Conservation (phyloP, 139 green algal genomes). For the Tetradesmus obliquus region DNA sequence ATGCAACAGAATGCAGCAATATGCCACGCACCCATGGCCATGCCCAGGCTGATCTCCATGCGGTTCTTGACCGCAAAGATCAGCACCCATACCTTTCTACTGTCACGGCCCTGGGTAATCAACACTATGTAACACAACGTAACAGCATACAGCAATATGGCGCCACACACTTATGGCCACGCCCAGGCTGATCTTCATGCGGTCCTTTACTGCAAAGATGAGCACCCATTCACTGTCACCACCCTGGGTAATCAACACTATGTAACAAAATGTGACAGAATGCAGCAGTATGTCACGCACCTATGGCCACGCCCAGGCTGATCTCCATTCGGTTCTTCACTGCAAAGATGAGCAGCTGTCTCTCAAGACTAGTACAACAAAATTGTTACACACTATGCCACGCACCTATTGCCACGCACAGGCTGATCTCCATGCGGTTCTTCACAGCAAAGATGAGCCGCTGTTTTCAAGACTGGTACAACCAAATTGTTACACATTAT, state of each 20-base stretch:
- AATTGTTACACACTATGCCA: too few species aligned
- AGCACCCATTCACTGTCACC: constrained; percentile 93
- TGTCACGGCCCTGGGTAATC: constrained; percentile 55
- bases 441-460: constrained; percentile 91
- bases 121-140: constrained; percentile 42
- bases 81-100: constrained; percentile 63
- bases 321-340: constrained; percentile 93
- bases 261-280: too few species aligned
- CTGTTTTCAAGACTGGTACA: too few species aligned
- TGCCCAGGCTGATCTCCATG: constrained; percentile 90
- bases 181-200: constrained; percentile 89
- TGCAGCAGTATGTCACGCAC: constrained; percentile 50
- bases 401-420: constrained; percentile 86
- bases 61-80: constrained; percentile 91
- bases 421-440: constrained; percentile 61
- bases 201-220: constrained; percentile 89
- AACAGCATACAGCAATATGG: too few species aligned
- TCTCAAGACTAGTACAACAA: too few species aligned
- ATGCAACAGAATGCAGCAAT: too few species aligned
- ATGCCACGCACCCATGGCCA: constrained; percentile 75
- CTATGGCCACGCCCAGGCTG: constrained; percentile 87
- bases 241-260: too few species aligned
- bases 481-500: too few species aligned
- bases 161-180: constrained; percentile 84
- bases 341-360: background rate